Evolutionary conservation across 106 monocot genomes (phyloP), one percentile per base, ranked within the genome.

Genomic region (Vanilla planifolia): DNA sequence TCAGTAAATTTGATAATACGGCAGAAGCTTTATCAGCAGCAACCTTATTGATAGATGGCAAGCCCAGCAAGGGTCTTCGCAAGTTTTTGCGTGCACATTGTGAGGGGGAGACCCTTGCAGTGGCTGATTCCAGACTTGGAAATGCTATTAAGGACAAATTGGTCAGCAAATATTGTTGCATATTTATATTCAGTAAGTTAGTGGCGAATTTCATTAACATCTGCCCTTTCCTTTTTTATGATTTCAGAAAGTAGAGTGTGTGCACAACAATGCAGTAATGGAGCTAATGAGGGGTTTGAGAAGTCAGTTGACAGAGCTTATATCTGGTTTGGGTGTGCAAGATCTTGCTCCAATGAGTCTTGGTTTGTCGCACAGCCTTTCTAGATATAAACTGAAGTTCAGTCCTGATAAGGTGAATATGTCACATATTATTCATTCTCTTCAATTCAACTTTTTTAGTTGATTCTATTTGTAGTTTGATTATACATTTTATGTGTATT

Each of bases 301-400:
- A 40, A 91, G 37, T 61, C 96, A 98, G 71, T 51, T 98, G 26
- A 82, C 91, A 3, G 96, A 98, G 17, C 84, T 98, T 15, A 85
- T 98, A 37, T 74, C 90, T 29, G 96, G 96, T 2, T 66, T 98
- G 69, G 96, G 71, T 24, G 69, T 64, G 19, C 87, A 98, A 72
- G 96, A 98, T 73, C 51, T 98, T 24, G 91, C 79, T 40, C 91
- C 96, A 10, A 98, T 98, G 96, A 98, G 96, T 68, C 70, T 98
- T 71, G 96, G 96, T 43, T 65, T 98, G 42, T 98, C 96, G 15
- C 96, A 98, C 57, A 98, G 96, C 45, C 67, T 98, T 16, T 91
- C 91, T 68, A 73, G 91, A 61, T 98, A 88, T 64, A 98, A 98
- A 79, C 70, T 98, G 50, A 98, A 98, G 44, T 98, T 98, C 63